phyloP scores from a whole-genome alignment of 1,139 yeast species.

The Lodderomyces margitis region DNA sequence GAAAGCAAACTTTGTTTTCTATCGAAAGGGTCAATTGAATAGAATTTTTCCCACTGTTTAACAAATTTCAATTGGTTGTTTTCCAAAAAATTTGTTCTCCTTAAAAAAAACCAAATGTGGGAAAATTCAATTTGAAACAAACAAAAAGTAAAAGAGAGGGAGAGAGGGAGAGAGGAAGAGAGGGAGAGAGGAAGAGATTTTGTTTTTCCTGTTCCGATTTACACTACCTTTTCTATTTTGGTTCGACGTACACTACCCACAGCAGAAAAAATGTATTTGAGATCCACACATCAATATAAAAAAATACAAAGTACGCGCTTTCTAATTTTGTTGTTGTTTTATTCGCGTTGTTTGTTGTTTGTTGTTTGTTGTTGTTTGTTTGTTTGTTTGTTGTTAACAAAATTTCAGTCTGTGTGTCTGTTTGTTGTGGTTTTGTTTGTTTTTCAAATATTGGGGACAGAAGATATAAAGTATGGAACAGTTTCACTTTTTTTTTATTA shows the following conservation, averaged over 20 bases:
- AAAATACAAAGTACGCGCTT: background rate
- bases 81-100: background rate
- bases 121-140: background rate
- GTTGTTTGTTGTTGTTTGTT: background rate
- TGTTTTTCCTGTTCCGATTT: background rate
- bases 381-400: background rate
- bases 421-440: conserved; percentile 4
- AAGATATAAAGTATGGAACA: background rate
- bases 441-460: background rate
- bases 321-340: background rate
- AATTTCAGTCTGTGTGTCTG: background rate
- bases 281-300: background rate
- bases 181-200: background rate
- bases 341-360: background rate
- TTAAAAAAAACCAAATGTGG: background rate
- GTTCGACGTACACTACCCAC: background rate
- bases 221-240: background rate
- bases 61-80: background rate
- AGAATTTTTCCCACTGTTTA: background rate
- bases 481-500: background rate
- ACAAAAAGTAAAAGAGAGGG: background rate
- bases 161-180: background rate
- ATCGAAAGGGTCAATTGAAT: conserved; percentile 1
- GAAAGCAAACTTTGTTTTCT: too few species aligned
- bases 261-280: background rate